Conservation (phyloP, 2,329 filamentous ascomycete species). For the Cryoendolithus antarcticus region DNA sequence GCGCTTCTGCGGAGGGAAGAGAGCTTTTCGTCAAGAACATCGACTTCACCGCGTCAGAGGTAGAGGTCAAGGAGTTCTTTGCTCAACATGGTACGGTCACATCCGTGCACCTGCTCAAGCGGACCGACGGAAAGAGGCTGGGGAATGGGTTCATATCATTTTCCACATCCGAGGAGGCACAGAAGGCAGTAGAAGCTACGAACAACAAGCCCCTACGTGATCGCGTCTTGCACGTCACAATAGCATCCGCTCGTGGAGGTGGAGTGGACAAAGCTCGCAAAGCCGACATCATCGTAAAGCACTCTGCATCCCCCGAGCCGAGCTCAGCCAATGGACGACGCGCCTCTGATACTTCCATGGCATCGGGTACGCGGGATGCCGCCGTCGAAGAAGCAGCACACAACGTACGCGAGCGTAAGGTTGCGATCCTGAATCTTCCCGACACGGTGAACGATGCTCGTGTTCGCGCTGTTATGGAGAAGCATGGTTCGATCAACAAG, state of each 20-base stretch:
- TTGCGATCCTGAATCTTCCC: constrained; percentile 73
- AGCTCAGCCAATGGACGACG: constrained; percentile 11
- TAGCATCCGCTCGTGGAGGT: constrained; percentile 18
- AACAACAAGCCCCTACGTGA: constrained; percentile 23
- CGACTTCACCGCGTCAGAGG: constrained; percentile 55
- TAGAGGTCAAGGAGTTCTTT: constrained; percentile 60
- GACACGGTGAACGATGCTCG: constrained; percentile 87
- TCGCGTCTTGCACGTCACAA: constrained; percentile 23
- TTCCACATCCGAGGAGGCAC: constrained; percentile 38
- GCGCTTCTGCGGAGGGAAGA: constrained; percentile 72
- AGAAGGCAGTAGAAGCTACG: constrained; percentile 19
- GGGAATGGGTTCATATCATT: constrained; percentile 77
- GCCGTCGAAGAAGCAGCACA: constrained; percentile 13
- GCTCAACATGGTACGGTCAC: constrained; percentile 63
- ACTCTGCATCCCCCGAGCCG: constrained; percentile 16
- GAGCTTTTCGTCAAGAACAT: constrained; percentile 82
- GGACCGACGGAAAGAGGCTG: constrained; percentile 54
- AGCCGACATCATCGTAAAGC: constrained; percentile 21
- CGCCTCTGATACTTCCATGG: constrained; percentile 20
- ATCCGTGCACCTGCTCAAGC: constrained; percentile 57
- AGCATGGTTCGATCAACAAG: constrained; percentile 59
- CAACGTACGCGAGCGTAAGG: constrained; percentile 47
- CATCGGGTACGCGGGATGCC: constrained; percentile 8
- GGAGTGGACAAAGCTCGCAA: constrained; percentile 18
- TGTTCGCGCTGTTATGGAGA: constrained; percentile 59